A percentile compares a stretch with the other conserved stretches of the same genome.
phyloP scores from a whole-genome alignment of 2,329 filamentous ascomycete genomes.

The Fusarium compactum region DNA sequence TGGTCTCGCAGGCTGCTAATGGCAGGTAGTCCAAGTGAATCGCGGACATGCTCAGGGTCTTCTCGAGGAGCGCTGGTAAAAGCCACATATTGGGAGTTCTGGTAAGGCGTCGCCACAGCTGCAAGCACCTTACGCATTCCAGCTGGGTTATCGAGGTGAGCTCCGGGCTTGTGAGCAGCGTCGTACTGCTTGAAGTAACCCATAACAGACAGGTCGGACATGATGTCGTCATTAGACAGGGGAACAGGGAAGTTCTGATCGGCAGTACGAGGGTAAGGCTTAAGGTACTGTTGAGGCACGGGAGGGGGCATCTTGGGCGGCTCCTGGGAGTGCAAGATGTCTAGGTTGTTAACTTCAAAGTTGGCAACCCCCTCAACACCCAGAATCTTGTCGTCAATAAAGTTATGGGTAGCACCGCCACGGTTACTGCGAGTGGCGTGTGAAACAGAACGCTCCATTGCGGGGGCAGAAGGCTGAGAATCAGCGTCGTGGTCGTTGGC shows the following conservation, averaged over 20 bases:
- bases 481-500: constrained; percentile 63
- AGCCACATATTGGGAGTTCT: constrained; percentile 62
- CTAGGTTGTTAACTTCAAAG: constrained; percentile 69
- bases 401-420: constrained; percentile 64
- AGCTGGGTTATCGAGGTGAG: constrained; percentile 66
- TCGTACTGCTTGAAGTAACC: constrained; percentile 69
- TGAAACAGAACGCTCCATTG: constrained; percentile 73
- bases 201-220: constrained; percentile 69
- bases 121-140: constrained; percentile 69
- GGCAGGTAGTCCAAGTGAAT: constrained; percentile 62
- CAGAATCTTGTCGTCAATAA: constrained; percentile 67
- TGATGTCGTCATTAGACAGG: constrained; percentile 64
- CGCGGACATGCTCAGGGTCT: constrained; percentile 63
- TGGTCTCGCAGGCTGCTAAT: constrained; percentile 60
- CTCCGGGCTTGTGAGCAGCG: constrained; percentile 63
- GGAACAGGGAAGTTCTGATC: constrained; percentile 68
- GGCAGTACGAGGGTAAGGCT: constrained; percentile 65
- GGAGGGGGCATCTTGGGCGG: constrained; percentile 69
- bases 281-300: constrained; percentile 69
- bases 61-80: constrained; percentile 60
- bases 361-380: constrained; percentile 71
- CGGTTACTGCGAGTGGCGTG: constrained; percentile 74
- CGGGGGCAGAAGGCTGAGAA: constrained; percentile 61
- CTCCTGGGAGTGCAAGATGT: constrained; percentile 66
- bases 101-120: constrained; percentile 62